phyloP scores from a whole-genome alignment of 2,329 filamentous ascomycete species.

The Trichoderma brevicompactum region DNA sequence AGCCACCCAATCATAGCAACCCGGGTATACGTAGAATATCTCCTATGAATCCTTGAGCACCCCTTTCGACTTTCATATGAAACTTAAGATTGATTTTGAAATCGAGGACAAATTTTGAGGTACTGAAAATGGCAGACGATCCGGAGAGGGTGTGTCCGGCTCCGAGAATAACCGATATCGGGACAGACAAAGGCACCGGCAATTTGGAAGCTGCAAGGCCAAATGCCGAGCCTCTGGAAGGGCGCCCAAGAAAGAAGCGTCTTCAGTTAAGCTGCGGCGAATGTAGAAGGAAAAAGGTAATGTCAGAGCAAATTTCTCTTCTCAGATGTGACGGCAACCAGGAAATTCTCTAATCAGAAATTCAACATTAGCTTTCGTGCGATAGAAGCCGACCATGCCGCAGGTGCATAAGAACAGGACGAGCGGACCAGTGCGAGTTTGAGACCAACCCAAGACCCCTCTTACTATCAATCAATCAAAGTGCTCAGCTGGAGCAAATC shows the following conservation, averaged over 20 bases:
- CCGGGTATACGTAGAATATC: not conserved
- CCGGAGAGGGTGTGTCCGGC: slow-evolving; percentile 15
- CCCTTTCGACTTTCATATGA: slow-evolving; percentile 10
- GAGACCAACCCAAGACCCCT: not conserved
- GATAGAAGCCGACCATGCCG: slow-evolving; percentile 16
- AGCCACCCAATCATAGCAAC: slow-evolving; percentile 16
- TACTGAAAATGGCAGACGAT: slow-evolving; percentile 10
- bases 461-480: not conserved
- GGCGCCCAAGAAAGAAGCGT: slow-evolving; percentile 18
- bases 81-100: not conserved
- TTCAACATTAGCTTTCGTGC: slow-evolving; percentile 3
- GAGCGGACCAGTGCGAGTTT: slow-evolving; percentile 23
- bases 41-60: slow-evolving; percentile 5
- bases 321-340: not conserved
- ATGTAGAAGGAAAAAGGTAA: slow-evolving; percentile 26
- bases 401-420: slow-evolving; percentile 17
- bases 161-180: slow-evolving; percentile 17
- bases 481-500: slow-evolving; percentile 17
- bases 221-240: slow-evolving; percentile 1
- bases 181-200: not conserved
- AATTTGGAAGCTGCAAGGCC: not conserved
- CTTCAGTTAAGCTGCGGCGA: slow-evolving; percentile 21
- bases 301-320: not conserved
- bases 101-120: not conserved
- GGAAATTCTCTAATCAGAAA: not conserved